Conservation (phyloP, 1,139 yeast genomes). For the Taphrina sp. region DNA sequence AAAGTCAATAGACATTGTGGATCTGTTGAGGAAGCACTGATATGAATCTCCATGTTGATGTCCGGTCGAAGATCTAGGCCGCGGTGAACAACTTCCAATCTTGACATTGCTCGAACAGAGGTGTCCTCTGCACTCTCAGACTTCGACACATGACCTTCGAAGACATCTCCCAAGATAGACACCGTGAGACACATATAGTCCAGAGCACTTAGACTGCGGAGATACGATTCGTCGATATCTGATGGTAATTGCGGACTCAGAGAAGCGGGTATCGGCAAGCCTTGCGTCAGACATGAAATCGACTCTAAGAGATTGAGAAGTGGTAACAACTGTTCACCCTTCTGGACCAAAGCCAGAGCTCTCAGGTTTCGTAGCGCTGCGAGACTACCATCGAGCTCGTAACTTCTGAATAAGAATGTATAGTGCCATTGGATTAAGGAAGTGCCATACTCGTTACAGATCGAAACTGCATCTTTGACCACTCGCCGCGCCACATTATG, state of each 20-base stretch:
- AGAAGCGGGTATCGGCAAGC: neutral
- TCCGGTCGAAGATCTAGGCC: conserved; percentile 10
- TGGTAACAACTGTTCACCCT: neutral
- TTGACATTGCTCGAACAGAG: neutral
- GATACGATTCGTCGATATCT: neutral
- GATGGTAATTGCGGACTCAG: neutral
- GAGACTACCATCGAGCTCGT: conserved; percentile 1
- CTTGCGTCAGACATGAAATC: neutral
- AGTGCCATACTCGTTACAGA: neutral
- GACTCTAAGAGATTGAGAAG: conserved; percentile 3
- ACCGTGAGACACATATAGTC: conserved; percentile 7
- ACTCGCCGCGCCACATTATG: conserved; percentile 1
- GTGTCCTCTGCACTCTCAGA: neutral
- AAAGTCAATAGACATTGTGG: neutral
- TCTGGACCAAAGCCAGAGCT: conserved; percentile 1
- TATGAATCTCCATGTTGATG: neutral
- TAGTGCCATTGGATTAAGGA: conserved; percentile 5
- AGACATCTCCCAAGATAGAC: conserved; percentile 9
- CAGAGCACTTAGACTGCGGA: neutral
- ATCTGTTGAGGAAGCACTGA: neutral
- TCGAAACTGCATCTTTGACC: conserved; percentile 1
- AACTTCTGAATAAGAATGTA: conserved; percentile 2
- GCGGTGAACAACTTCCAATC: conserved; percentile 1
- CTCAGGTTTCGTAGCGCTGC: conserved; percentile 2
- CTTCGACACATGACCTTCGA: conserved; percentile 10